phyloP scores from a whole-genome alignment of 352 stramenopile species.

The Elongisporangium senticosum region DNA sequence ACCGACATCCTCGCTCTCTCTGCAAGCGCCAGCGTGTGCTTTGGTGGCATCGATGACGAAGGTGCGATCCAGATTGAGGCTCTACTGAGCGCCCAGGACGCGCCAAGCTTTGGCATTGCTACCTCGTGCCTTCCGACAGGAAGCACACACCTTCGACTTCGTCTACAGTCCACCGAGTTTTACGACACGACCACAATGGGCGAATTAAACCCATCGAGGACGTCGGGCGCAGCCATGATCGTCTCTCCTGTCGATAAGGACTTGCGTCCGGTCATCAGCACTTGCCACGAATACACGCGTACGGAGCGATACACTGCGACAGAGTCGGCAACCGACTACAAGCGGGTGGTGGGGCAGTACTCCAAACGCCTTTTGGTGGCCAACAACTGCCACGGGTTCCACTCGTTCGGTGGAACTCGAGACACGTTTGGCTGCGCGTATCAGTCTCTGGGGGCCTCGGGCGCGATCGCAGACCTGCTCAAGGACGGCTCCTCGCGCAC shows the following conservation, averaged over 20 bases:
- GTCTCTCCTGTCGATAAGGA: slow-evolving; percentile 13
- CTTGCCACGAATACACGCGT: slow-evolving; percentile 8
- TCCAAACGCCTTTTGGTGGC: slow-evolving; percentile 19
- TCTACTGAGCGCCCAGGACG: slow-evolving; percentile 16
- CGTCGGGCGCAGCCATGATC: slow-evolving; percentile 19
- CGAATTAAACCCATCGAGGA: slow-evolving; percentile 25
- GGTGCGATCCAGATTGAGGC: slow-evolving; percentile 27
- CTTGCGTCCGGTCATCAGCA: slow-evolving; percentile 15
- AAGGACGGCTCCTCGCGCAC: not conserved
- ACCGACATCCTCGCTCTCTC: slow-evolving; percentile 19
- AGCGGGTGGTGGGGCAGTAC: slow-evolving; percentile 15
- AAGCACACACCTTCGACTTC: slow-evolving; percentile 18
- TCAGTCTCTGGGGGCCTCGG: slow-evolving; percentile 21
- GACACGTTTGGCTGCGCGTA: slow-evolving; percentile 28
- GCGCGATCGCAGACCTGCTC: slow-evolving; percentile 15
- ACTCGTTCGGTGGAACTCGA: slow-evolving; percentile 13
- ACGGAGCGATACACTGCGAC: slow-evolving; percentile 12
- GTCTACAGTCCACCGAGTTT: slow-evolving; percentile 26
- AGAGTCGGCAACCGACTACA: slow-evolving; percentile 10
- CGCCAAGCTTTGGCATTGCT: slow-evolving; percentile 18
- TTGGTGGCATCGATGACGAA: slow-evolving; percentile 26
- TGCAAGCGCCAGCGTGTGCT: slow-evolving; percentile 17
- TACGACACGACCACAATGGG: slow-evolving; percentile 18
- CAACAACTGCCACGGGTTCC: slow-evolving; percentile 16
- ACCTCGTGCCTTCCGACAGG: slow-evolving; percentile 13